Base-by-base conservation (phyloP, 176 grass and related monocot species). In the Ampelocalamus luodianensis region DNA sequence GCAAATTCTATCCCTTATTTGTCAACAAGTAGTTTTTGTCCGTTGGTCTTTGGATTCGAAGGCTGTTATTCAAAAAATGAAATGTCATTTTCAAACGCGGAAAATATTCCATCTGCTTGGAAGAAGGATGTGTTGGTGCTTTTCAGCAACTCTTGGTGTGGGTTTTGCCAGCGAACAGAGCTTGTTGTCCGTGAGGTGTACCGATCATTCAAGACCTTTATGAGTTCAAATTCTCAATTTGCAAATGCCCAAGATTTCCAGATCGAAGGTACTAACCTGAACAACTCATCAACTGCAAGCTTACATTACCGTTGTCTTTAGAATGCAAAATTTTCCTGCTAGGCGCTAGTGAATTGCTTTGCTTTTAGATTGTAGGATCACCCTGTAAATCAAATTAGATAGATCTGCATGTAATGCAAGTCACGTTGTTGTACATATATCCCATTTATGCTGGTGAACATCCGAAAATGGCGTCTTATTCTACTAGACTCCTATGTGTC, bases 131-230 rank as follows among this genome's bases (percentile, higher is more conserved):
- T 93, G 75, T 71, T 98, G 87, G 96, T 98, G 77, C 83, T 98
- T 76, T 93, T 98, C 86, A 98, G 87, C 87, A 93, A 87, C 89
- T 89, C 96, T 46, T 98, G 96, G 96, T 98, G 96, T 79, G 96
- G 96, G 65, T 95, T 98, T 90, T 98, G 96, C 69, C 93, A 95
- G 79, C 86, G 89, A 79, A 88, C 90, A 87, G 93, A 95, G 34
- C 67, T 95, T 58, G 82, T 98, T 79, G 77, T 98, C 54, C 87
- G 96, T 86, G 96, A 98, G 87, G 82, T 98, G 40, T 81, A 93
- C 75, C 85, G 77, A 84, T 87, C 91, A 72, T 92, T 98, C 72
- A 93, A 87, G 73, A 94, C 78, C 68, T 95, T 87, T 71, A 72
- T 43, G 27, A 85, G 38, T 66, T 92, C 70, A 43, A 80, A 85